Evolutionary conservation across 257 asterid genomes (phyloP).

Genomic region (Plantago major): DNA sequence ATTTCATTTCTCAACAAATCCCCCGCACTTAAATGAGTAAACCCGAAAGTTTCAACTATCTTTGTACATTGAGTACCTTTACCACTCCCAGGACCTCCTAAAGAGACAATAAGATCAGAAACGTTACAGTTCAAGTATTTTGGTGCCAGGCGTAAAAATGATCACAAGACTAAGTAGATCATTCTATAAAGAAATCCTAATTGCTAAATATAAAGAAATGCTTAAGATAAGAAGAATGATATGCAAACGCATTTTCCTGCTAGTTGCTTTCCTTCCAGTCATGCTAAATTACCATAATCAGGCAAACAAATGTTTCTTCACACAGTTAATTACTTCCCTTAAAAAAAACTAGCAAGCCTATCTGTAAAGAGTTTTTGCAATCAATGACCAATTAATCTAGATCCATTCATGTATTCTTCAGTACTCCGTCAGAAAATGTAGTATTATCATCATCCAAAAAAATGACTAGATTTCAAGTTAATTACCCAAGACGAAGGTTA

Average conservation of each 20-base stretch:
- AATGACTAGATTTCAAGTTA: constrained; percentile 18
- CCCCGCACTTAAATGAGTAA: constrained; percentile 94
- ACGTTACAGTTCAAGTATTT: constrained; percentile 9
- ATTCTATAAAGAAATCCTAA: background rate
- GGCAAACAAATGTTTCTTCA: too few relatives aligned
- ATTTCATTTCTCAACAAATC: constrained; percentile 85
- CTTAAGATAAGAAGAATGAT: too few relatives aligned
- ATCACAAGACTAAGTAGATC: constrained; percentile 8
- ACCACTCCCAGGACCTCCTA: constrained; percentile 99
- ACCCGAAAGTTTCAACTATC: constrained; percentile 72
- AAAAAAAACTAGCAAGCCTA: background rate
- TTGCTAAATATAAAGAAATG: too few relatives aligned
- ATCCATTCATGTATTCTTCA: constrained; percentile 9
- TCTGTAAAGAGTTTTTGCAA: too few relatives aligned
- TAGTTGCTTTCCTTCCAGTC: too few relatives aligned
- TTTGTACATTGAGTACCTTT: constrained; percentile 92
- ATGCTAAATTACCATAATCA: too few relatives aligned
- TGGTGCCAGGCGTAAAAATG: background rate
- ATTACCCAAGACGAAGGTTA: constrained; percentile 86
- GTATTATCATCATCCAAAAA: constrained; percentile 11
- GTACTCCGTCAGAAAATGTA: constrained; percentile 16
- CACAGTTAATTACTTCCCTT: background rate
- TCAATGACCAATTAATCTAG: constrained; percentile 8
- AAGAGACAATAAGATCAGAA: constrained; percentile 25
- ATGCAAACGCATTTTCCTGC: too few relatives aligned